These are phyloP conservation scores for Mycena pura DNA, from an alignment of 768 basidiomycete genomes.

Conservation along the genomic window DNA sequence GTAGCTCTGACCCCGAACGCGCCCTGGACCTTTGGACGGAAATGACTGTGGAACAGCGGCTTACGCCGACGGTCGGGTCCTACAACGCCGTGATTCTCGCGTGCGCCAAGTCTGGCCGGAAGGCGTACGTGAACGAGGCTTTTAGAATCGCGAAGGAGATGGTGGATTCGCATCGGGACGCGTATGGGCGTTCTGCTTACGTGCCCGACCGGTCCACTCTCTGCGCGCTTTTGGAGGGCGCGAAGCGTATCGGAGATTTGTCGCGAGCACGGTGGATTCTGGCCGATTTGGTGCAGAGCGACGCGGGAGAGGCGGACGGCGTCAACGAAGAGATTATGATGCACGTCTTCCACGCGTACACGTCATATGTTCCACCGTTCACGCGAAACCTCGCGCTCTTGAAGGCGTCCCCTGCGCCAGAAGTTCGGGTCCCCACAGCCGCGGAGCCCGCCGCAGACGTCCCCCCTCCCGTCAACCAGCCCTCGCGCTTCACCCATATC, in stretches of 20 bases:
- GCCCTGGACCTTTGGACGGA: constrained; percentile 94
- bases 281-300: constrained; percentile 73
- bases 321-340: constrained; percentile 77
- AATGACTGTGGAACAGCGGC: constrained; percentile 77
- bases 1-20: constrained; percentile 81
- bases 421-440: not conserved
- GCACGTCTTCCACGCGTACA: constrained; percentile 88
- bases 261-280: constrained; percentile 87
- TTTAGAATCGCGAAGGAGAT: constrained; percentile 88
- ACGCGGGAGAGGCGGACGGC: constrained; percentile 34
- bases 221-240: constrained; percentile 86
- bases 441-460: constrained; percentile 14
- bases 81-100: constrained; percentile 88
- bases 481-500: constrained; percentile 52
- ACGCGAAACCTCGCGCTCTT: constrained; percentile 55
- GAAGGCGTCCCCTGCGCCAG: not conserved
- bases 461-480: not conserved
- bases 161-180: constrained; percentile 79
- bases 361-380: constrained; percentile 78
- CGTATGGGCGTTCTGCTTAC: constrained; percentile 60
- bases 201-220: constrained; percentile 74
- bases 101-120: constrained; percentile 70
- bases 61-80: constrained; percentile 68
- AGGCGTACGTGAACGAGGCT: constrained; percentile 76
- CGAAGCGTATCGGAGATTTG: constrained; percentile 87